Base-by-base conservation (phyloP, 164 flowering plant genomes). In the Liquidambar formosana region DNA sequence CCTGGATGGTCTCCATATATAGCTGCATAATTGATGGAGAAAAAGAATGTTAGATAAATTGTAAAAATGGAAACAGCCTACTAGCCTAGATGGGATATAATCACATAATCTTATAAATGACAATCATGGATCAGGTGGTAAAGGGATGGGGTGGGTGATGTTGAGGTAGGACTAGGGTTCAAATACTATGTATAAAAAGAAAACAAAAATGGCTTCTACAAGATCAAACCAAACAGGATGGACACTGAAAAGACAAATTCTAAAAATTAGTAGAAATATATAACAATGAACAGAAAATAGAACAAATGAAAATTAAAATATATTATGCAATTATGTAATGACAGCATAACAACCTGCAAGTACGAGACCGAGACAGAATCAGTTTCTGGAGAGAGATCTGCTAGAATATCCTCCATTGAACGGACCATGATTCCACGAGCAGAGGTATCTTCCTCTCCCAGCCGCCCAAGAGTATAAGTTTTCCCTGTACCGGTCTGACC, bases 401-500 rank as follows among this genome's bases (percentile, higher is more conserved):
- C 83, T 21, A 95, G 74, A 71, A 95, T 93, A 71, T 93, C 98
- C 80, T 95, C 99, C 97, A 95, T 85, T 63, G 99, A 83, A n/a
- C 99, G 94, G 51, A 91, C 91, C 99, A 93, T 95, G 63, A 95
- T 95, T 66, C 99, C 99, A 70, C 99, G 94, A 78, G 79, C 90
- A 70, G 99, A 81, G 16, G 92, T 89, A 71, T 95, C 99, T 76
- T 91, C 95, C 66, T 93, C 97, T 44, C 99, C 99, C 56, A 95
- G 85, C 43, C 85, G 83, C 72, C 99, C 99, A 71, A 95, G 92
- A 22, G 99, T 95, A 79, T 84, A 93, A 54, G 99, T 95, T 81
- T 95, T 95, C 51, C 99, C 98, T 12, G 98, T 95, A 51, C 98
- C 98, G 48, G 99, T 95, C 75, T 95, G 99, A 65, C 99, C 99